Evolutionary conservation across 139 green algal genomes (phyloP).

Genomic region (Tetradesmus obliquus): DNA sequence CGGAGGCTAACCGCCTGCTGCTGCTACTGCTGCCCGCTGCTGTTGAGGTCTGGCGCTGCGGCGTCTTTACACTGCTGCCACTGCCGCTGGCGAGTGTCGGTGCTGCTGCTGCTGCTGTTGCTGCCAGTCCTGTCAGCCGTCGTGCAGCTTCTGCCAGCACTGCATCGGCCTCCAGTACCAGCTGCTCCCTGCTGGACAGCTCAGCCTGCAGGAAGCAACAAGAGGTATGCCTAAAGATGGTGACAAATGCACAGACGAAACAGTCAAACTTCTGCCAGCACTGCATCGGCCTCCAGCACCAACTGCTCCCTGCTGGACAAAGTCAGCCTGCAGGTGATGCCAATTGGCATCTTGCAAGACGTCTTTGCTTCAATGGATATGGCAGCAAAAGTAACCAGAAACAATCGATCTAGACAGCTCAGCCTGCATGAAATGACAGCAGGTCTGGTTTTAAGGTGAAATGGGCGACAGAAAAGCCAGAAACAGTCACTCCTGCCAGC

Average conservation of each 20-base stretch:
- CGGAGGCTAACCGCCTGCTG: neutral
- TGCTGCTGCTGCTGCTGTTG: neutral
- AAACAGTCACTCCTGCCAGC: too few relatives aligned
- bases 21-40: neutral
- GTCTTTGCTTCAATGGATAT: too few relatives aligned
- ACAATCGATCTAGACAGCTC: too few relatives aligned
- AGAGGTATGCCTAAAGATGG: neutral
- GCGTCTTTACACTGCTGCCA: neutral
- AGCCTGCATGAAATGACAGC: too few relatives aligned
- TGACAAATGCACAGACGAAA: too few relatives aligned
- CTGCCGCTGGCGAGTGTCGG: constrained; percentile 1
- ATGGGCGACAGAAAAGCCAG: too few relatives aligned
- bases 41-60: neutral
- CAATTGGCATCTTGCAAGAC: too few relatives aligned
- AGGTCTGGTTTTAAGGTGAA: too few relatives aligned
- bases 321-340: too few relatives aligned
- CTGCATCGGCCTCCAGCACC: constrained; percentile 13
- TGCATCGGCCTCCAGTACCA: constrained; percentile 28
- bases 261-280: constrained; percentile 5
- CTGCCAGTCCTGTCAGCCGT: neutral
- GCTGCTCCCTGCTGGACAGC: constrained; percentile 19
- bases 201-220: neutral
- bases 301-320: neutral
- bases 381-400: too few relatives aligned
- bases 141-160: constrained; percentile 23